Evolutionary conservation across 2,329 filamentous ascomycete species (phyloP), one percentile per base, ranked within the genome.

Genomic region (Fusarium albosuccineum): DNA sequence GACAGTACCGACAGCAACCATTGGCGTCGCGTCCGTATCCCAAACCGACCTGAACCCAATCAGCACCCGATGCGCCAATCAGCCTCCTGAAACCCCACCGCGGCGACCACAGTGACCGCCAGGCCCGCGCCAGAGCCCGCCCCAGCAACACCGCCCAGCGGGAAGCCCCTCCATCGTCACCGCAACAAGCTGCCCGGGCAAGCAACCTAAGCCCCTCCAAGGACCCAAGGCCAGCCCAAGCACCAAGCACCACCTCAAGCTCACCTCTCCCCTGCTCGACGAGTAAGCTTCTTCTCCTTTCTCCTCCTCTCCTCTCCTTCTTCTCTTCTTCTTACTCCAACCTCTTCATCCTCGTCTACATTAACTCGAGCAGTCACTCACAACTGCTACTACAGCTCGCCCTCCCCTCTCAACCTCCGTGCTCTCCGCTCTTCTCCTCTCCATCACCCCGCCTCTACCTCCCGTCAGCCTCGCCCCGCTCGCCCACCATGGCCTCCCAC

Each of bases 401-500:
- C 48, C 48, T 26, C 26, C 27, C 42, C 50, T 50, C 51, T 10
- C 39, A 58, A 44, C 51, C 49, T 53, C 46, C 37, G 53, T 53
- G 11, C 49, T 62, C 57, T 52, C 36, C 37, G 45, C 45, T 17
- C 59, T 64, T 67, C 51, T 62, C 39, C 14, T 57, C 52, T 64
- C 60, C 60, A 50, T 60, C 63, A 44, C 66, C 48, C 68, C 66
- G 62, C 66, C 56, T 60, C 63, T 57, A 51, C 51, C 49, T 22
- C 22, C 22, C 40, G 56, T 56, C 65, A 57, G 49, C 55, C 48
- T 58, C 62, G 48, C 60, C 56, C 46, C 65, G 66, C 56, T 62
- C 49, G 56, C 51, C 72, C 80, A 85, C 74, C 74, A 93, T 93
- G 91, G 85, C 89, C 71, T 86, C 89, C 74, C 83, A 87, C 76